Evolutionary conservation across 2,329 filamentous ascomycete species (phyloP).

Genomic region (Polychaeton citri): DNA sequence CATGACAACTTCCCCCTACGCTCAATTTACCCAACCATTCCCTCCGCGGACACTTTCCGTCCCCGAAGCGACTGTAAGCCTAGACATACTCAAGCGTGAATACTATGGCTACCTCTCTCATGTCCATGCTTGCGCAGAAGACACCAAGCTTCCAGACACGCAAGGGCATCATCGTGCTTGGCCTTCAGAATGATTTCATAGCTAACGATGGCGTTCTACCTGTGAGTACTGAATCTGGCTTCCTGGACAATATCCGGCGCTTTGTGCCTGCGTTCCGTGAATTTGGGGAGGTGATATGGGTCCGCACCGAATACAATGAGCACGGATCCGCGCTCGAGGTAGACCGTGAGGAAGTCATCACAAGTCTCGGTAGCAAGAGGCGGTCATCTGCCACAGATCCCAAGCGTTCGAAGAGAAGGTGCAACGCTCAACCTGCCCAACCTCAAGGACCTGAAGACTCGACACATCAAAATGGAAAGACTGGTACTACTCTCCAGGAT

Average conservation of each 20-base stretch:
- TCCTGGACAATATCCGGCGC: conserved; percentile 51
- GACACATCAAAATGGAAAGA: not conserved
- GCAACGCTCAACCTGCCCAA: not conserved
- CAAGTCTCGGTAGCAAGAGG: not conserved
- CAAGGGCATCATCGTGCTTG: conserved; percentile 66
- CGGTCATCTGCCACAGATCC: not conserved
- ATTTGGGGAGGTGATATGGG: conserved; percentile 67
- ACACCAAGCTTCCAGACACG: conserved; percentile 42
- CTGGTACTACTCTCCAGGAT: not conserved
- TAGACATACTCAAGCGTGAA: too few species aligned
- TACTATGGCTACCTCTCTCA: conserved; percentile 17
- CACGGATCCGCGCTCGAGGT: not conserved
- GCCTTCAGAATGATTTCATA: conserved; percentile 85
- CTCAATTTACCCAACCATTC: too few species aligned
- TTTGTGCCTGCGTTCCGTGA: conserved; percentile 62
- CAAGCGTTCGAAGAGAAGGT: not conserved
- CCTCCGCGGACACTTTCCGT: too few species aligned
- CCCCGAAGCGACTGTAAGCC: too few species aligned
- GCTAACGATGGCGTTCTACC: conserved; percentile 53
- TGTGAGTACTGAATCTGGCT: conserved; percentile 46
- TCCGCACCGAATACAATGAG: conserved; percentile 55
- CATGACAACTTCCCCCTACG: too few species aligned
- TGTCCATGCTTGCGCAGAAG: conserved; percentile 31
- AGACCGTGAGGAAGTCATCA: not conserved
- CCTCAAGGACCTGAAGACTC: too few species aligned